phyloP scores from a whole-genome alignment of 1,284 basidiomycete genomes.

The Violaceomyces palustris region DNA sequence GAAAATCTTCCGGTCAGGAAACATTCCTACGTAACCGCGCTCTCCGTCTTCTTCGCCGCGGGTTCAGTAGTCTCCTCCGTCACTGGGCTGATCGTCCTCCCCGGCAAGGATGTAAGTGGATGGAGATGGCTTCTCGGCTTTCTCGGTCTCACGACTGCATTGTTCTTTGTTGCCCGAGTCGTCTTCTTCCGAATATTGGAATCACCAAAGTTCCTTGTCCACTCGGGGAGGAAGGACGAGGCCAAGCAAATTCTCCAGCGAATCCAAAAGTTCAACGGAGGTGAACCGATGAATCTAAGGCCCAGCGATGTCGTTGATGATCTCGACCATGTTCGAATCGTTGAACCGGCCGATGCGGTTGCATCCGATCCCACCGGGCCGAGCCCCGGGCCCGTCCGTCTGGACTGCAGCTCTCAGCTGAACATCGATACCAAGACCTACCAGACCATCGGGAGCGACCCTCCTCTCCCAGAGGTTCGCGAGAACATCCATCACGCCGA shows the following conservation, averaged over 20 bases:
- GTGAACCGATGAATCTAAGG: conserved; percentile 9
- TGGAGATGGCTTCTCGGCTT: conserved; percentile 32
- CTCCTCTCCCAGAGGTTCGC: too few relatives aligned
- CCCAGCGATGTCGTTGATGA: conserved; percentile 29
- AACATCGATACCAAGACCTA: too few relatives aligned
- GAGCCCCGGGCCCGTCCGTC: too few relatives aligned
- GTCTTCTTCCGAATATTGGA: conserved; percentile 86
- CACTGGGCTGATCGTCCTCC: conserved; percentile 29
- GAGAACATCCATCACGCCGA: too few relatives aligned
- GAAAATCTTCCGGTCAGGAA: conserved; percentile 89
- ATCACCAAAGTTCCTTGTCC: conserved; percentile 61
- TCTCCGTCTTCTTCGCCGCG: conserved; percentile 70
- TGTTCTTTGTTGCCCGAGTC: conserved; percentile 78
- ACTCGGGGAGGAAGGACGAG: conserved; percentile 31
- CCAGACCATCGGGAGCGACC: too few relatives aligned
- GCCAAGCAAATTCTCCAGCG: conserved; percentile 35
- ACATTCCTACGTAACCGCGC: conserved; percentile 84
- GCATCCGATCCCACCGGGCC: too few relatives aligned
- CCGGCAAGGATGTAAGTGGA: conserved; percentile 5
- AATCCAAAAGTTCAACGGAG: conserved; percentile 36
- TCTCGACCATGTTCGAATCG: too few relatives aligned
- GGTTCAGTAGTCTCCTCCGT: conserved; percentile 30
- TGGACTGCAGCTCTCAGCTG: too few relatives aligned
- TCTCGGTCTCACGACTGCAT: conserved; percentile 56
- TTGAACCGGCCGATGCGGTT: too few relatives aligned